These are phyloP conservation scores for Pseudogymnoascus sp. DNA, from an alignment of 2,329 filamentous ascomycete genomes.

Conservation along the genomic window DNA sequence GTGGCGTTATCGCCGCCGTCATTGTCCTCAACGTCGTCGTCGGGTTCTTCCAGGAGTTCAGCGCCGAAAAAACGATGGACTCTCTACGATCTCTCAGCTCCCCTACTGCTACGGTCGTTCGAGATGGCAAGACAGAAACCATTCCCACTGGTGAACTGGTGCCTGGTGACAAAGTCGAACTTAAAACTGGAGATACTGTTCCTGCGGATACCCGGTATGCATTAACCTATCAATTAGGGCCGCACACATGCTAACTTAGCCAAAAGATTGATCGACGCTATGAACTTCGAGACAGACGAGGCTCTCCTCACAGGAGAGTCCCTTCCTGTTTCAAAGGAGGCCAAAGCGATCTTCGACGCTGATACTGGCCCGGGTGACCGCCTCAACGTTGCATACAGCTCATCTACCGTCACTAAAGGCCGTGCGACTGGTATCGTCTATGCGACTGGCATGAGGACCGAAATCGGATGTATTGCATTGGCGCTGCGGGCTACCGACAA, in stretches of 20 bases:
- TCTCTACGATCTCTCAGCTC: slow-evolving; percentile 41
- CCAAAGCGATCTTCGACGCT: slow-evolving; percentile 38
- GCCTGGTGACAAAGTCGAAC: slow-evolving; percentile 48
- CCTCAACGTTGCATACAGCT: slow-evolving; percentile 53
- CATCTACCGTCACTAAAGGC: slow-evolving; percentile 53
- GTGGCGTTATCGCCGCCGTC: slow-evolving; percentile 48
- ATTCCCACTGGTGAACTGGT: slow-evolving; percentile 46
- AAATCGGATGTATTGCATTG: slow-evolving; percentile 56
- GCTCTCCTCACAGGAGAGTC: slow-evolving; percentile 55
- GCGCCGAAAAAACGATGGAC: slow-evolving; percentile 45
- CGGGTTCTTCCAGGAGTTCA: slow-evolving; percentile 46
- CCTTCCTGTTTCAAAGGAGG: slow-evolving; percentile 46
- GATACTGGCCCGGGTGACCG: slow-evolving; percentile 51
- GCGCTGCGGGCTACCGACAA: slow-evolving; percentile 46
- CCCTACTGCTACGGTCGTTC: slow-evolving; percentile 40
- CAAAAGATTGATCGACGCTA: slow-evolving; percentile 37
- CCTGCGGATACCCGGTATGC: slow-evolving; percentile 32
- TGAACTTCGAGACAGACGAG: slow-evolving; percentile 52
- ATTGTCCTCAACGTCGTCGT: slow-evolving; percentile 50
- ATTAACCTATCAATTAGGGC: not conserved
- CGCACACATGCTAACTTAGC: slow-evolving; percentile 11
- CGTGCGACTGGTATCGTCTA: slow-evolving; percentile 52
- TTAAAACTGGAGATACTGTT: slow-evolving; percentile 39
- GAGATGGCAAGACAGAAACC: slow-evolving; percentile 40
- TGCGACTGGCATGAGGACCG: slow-evolving; percentile 51